A percentile compares a stretch with the other conserved stretches of the same genome.
phyloP scores from a whole-genome alignment of 83 land plant genomes.

The Isoetes engelmannii region DNA sequence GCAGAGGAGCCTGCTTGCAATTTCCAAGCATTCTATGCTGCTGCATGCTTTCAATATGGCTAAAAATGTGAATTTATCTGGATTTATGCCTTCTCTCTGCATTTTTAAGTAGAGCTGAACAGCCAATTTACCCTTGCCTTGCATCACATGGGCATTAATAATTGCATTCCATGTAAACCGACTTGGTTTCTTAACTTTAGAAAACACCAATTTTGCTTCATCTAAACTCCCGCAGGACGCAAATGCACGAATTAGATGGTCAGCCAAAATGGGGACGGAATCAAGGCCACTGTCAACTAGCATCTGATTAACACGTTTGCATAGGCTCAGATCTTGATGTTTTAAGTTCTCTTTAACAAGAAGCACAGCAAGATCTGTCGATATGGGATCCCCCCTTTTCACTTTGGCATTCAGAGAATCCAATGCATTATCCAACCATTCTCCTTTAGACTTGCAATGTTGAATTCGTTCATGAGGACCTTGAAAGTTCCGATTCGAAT shows the following conservation, averaged over 20 bases:
- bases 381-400: background rate
- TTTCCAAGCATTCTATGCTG: background rate
- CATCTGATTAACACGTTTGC: background rate
- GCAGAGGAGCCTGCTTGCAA: no score
- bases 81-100: slow-evolving; percentile 4
- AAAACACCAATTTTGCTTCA: slow-evolving; percentile 13
- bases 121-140: background rate
- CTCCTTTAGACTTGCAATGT: no score
- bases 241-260: slow-evolving; percentile 9
- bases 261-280: slow-evolving; percentile 3
- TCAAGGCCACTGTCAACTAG: background rate
- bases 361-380: background rate
- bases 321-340: background rate
- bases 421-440: no score
- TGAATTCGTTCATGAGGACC: no score
- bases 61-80: slow-evolving; percentile 4
- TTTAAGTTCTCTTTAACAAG: background rate
- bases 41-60: slow-evolving; percentile 3
- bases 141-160: slow-evolving; percentile 1
- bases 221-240: background rate
- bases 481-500: no score
- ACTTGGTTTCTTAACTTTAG: background rate
- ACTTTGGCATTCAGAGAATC: background rate
- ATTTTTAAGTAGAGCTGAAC: background rate
- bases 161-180: slow-evolving; percentile 9